Evolutionary conservation across 106 monocot genomes (phyloP).

Genomic region (Platanthera zijinensis): DNA sequence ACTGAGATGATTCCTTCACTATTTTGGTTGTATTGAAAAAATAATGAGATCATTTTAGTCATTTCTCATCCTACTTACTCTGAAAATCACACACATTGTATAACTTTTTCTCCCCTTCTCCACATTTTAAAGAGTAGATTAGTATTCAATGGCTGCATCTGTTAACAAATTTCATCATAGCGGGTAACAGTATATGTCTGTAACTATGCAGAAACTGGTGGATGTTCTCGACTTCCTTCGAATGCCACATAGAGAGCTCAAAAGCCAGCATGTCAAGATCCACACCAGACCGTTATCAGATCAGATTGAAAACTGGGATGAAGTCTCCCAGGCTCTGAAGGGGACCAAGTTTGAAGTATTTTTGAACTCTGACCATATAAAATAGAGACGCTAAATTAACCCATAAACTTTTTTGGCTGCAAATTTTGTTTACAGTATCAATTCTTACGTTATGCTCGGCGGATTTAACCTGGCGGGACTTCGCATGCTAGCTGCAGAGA

Average conservation of each 20-base stretch:
- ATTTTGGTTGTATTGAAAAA: too few species aligned
- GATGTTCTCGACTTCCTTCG: constrained; percentile 70
- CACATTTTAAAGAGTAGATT: neutral
- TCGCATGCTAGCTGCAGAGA: neutral
- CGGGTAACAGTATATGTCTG: neutral
- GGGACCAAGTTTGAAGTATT: constrained; percentile 64
- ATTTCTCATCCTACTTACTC: too few species aligned
- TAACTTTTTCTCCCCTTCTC: neutral
- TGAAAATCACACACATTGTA: neutral
- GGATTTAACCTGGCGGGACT: neutral
- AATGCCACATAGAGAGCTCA: constrained; percentile 50
- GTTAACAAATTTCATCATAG: neutral
- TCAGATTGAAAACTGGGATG: constrained; percentile 68
- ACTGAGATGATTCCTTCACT: too few species aligned
- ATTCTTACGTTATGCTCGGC: neutral
- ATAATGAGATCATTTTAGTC: too few species aligned
- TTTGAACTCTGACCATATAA: constrained; percentile 31
- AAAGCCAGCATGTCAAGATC: constrained; percentile 81
- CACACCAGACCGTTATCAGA: constrained; percentile 60
- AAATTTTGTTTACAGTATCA: constrained; percentile 2
- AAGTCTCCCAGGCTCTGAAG: constrained; percentile 40
- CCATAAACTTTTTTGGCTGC: neutral
- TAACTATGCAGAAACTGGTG: constrained; percentile 34
- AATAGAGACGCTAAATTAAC: neutral
- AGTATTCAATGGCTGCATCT: neutral